Percentiles rank a stretch among this genome's conserved stretches.
These are phyloP conservation scores for Penicillium sp. DNA, from an alignment of 2,329 filamentous ascomycete species.

Conservation along the genomic window DNA sequence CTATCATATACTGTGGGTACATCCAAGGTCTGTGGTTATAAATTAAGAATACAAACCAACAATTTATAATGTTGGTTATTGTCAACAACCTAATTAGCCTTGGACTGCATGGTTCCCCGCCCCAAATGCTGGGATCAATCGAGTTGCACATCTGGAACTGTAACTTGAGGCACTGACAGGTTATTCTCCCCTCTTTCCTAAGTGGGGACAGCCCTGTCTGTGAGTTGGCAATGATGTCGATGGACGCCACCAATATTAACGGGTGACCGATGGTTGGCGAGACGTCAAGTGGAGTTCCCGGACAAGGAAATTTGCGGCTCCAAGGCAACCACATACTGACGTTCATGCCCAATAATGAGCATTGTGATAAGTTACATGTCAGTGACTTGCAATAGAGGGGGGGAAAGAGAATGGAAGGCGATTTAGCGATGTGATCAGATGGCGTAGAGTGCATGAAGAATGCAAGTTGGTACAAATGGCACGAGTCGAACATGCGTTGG, in stretches of 20 bases:
- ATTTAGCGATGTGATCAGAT: neutral
- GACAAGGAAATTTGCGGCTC: conserved; percentile 13
- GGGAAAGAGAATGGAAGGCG: neutral
- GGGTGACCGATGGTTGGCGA: conserved; percentile 3
- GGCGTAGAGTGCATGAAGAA: neutral
- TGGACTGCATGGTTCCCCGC: neutral
- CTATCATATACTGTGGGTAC: neutral
- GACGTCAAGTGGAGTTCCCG: conserved; percentile 3
- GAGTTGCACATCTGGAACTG: neutral
- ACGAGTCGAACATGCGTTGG: neutral
- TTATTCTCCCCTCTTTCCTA: neutral
- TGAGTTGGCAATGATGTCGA: conserved; percentile 21
- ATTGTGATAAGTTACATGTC: neutral
- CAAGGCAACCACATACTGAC: conserved; percentile 19
- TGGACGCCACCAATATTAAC: conserved; percentile 2
- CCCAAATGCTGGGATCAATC: neutral
- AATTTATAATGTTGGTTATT: neutral
- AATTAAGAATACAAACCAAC: neutral
- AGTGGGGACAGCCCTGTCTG: neutral
- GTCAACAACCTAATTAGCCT: neutral
- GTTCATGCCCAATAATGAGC: neutral
- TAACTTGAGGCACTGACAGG: neutral
- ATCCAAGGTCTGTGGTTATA: neutral
- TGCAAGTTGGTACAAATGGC: neutral
- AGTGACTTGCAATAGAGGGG: neutral